Conservation (phyloP, 2,329 filamentous ascomycete genomes). For the Apiospora koreana region DNA sequence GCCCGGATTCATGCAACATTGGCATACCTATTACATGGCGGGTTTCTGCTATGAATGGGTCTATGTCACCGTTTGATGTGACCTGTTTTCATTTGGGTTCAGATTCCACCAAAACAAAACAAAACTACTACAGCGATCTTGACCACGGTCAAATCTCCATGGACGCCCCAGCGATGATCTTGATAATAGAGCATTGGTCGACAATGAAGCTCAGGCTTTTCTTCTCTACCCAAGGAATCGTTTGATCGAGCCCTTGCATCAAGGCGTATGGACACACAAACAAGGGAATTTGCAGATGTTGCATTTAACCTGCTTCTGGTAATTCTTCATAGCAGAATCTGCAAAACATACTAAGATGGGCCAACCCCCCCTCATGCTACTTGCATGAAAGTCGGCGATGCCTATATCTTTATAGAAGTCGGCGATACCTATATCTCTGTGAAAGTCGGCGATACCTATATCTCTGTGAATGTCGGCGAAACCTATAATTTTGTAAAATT, state of each 20-base stretch:
- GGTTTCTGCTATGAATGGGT: not conserved
- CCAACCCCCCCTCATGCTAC: not conserved
- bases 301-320: not conserved
- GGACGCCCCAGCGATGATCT: not conserved
- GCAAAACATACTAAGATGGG: not conserved
- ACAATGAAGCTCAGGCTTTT: not conserved
- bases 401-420: not conserved
- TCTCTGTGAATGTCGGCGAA: no score
- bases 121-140: not conserved
- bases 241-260: not conserved
- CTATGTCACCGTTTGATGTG: not conserved
- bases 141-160: not conserved
- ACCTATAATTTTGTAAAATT: no score
- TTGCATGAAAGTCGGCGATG: not conserved
- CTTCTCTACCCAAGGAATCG: not conserved
- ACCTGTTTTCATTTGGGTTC: not conserved
- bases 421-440: no score
- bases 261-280: not conserved
- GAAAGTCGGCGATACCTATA: no score
- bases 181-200: not conserved
- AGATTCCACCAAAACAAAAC: not conserved
- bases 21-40: not conserved
- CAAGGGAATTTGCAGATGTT: not conserved
- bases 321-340: slow-evolving; percentile 4
- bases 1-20: slow-evolving; percentile 10